Percentiles rank a stretch among this genome's conserved stretches.
phyloP scores from a whole-genome alignment of 768 basidiomycete species.

The Pleurotus salmoneostramineus region DNA sequence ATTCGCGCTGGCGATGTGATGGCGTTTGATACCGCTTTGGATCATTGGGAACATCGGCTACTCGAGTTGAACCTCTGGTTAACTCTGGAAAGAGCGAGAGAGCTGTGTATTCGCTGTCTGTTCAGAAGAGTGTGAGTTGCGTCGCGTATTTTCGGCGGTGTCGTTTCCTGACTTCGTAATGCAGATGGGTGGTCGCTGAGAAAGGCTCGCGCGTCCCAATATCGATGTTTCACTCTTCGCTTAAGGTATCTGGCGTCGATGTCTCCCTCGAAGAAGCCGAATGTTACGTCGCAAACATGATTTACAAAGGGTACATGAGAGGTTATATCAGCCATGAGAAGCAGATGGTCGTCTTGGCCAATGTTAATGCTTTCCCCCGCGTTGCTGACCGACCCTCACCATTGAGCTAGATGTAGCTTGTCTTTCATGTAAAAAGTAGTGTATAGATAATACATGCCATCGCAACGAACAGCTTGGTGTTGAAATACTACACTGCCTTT shows the following conservation, averaged over 20 bases:
- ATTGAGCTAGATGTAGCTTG: constrained; percentile 19
- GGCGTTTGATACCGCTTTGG: constrained; percentile 78
- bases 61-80: constrained; percentile 88
- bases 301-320: constrained; percentile 87
- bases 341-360: constrained; percentile 88
- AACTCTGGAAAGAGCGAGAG: constrained; percentile 83
- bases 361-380: constrained; percentile 76
- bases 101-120: constrained; percentile 79
- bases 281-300: constrained; percentile 93
- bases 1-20: constrained; percentile 74
- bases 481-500: neutral
- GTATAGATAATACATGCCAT: neutral
- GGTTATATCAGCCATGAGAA: constrained; percentile 97
- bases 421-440: no score
- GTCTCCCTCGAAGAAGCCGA: constrained; percentile 82
- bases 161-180: neutral
- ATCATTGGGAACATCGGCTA: constrained; percentile 63
- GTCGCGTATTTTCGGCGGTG: neutral
- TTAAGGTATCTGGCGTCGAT: constrained; percentile 66
- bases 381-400: constrained; percentile 61
- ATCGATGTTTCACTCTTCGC: constrained; percentile 73
- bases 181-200: constrained; percentile 76
- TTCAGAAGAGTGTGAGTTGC: constrained; percentile 70
- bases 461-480: neutral
- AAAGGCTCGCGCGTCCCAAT: constrained; percentile 80